Conservation (phyloP, 75 land plant species). For the Azolla pinnata region DNA sequence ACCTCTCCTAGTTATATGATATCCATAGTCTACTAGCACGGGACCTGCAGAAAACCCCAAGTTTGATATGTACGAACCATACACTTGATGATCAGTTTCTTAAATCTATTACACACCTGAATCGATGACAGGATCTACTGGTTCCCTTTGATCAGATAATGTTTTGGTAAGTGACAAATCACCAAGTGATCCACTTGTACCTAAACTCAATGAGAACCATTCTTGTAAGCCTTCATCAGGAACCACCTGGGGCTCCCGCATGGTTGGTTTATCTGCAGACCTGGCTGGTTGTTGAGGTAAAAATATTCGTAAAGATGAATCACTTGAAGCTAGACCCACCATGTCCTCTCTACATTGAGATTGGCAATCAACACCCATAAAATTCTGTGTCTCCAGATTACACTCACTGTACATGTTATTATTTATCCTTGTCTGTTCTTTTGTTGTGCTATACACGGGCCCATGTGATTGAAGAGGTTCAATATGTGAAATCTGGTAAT, state of each 20-base stretch:
- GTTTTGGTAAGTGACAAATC: background rate
- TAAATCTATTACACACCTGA: background rate
- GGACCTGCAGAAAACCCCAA: background rate
- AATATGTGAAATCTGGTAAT: background rate
- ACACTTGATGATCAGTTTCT: background rate
- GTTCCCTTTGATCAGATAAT: background rate
- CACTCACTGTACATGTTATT: background rate
- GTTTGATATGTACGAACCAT: background rate
- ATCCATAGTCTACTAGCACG: background rate
- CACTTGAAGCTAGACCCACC: background rate
- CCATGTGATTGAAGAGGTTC: background rate
- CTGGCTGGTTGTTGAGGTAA: slow-evolving; percentile 4
- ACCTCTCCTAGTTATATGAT: background rate
- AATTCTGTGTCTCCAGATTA: background rate
- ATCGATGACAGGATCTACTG: background rate
- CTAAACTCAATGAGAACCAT: background rate
- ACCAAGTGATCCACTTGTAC: background rate
- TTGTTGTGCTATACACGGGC: background rate
- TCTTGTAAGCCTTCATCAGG: background rate
- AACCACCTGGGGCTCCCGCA: background rate
- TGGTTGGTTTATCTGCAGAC: background rate
- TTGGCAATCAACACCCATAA: background rate
- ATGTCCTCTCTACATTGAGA: background rate
- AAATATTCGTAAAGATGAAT: background rate
- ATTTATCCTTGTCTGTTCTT: background rate